These are phyloP conservation scores for Lachnellula suecica DNA, from an alignment of 2,329 filamentous ascomycete genomes.

Conservation along the genomic window DNA sequence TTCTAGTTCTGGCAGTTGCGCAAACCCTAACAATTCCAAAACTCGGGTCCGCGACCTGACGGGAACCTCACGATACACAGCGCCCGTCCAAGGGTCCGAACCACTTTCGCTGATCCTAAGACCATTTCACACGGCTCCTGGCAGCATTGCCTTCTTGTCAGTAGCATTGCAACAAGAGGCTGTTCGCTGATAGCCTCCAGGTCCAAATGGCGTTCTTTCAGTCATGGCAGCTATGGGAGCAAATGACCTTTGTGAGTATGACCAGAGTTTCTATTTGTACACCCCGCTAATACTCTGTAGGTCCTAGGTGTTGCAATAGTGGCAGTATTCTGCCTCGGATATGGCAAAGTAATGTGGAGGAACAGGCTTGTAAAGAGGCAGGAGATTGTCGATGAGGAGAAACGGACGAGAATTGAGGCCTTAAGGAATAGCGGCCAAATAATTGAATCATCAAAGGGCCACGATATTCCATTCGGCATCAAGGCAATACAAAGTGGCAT, in stretches of 20 bases:
- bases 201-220: constrained; percentile 53
- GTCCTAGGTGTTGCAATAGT: constrained; percentile 71
- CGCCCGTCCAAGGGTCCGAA: no score
- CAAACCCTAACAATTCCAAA: background rate
- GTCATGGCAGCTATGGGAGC: constrained; percentile 80
- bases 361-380: constrained; percentile 56
- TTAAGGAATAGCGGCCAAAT: constrained; percentile 51
- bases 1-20: constrained; percentile 3
- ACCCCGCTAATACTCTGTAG: constrained; percentile 42
- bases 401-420: constrained; percentile 51
- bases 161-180: no score
- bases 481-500: constrained; percentile 81
- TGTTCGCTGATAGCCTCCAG: no score
- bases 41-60: background rate
- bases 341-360: constrained; percentile 65
- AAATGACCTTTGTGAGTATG: constrained; percentile 80
- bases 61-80: background rate
- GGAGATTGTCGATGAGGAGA: constrained; percentile 65
- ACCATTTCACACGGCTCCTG: no score
- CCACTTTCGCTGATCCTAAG: no score
- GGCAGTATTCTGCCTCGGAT: constrained; percentile 66
- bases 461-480: constrained; percentile 81
- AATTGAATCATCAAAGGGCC: constrained; percentile 34
- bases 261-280: background rate
- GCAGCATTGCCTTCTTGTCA: no score